Conservation (phyloP, 768 basidiomycete genomes). For the Hericium alpestre region DNA sequence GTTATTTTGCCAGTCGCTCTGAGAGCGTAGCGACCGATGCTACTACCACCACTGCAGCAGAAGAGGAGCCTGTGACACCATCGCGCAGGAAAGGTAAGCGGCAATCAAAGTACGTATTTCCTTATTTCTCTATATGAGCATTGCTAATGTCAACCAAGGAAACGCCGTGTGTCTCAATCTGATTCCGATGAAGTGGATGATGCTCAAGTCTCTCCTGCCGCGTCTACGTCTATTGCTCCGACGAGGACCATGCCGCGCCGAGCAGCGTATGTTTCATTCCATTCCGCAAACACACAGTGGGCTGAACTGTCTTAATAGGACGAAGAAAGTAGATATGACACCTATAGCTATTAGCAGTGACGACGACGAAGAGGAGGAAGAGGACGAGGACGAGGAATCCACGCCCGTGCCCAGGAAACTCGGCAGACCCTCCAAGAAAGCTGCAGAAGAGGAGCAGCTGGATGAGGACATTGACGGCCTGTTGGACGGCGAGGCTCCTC, state of each 20-base stretch:
- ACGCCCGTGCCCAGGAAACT: conserved; percentile 9
- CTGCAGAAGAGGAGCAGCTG: background rate
- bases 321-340: conserved; percentile 10
- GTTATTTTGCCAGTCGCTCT: conserved; percentile 38
- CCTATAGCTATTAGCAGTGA: conserved; percentile 15
- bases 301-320: conserved; percentile 13
- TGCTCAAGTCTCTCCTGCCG: conserved; percentile 17
- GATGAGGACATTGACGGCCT: background rate
- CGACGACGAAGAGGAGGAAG: conserved; percentile 26
- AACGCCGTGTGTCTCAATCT: conserved; percentile 43
- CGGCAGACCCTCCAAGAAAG: background rate
- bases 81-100: conserved; percentile 26
- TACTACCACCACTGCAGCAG: conserved; percentile 27
- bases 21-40: conserved; percentile 41
- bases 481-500: background rate
- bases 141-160: conserved; percentile 25
- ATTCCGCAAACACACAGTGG: conserved; percentile 20
- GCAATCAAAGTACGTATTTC: conserved; percentile 18
- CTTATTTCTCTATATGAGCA: background rate
- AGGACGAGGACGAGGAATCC: conserved; percentile 9
- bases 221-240: conserved; percentile 29
- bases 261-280: conserved; percentile 38
- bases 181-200: conserved; percentile 38
- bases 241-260: conserved; percentile 46
- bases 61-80: conserved; percentile 12